Base-by-base conservation (phyloP, 2,329 filamentous ascomycete genomes). In the Stachybotrys chartarum region DNA sequence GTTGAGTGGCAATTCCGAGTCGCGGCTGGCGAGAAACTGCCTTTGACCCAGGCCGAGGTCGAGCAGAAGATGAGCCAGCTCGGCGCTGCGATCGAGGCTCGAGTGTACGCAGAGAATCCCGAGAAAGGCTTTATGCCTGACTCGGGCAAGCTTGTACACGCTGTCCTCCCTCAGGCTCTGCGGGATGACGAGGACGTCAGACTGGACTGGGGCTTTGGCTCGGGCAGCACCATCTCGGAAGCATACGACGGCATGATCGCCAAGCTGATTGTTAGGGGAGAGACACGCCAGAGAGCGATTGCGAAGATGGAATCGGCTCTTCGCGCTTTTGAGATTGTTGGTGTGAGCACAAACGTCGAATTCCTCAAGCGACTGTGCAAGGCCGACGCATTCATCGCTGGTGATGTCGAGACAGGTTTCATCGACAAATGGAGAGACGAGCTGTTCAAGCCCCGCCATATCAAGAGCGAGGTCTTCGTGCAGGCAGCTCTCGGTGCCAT, bases 161-260 rank as follows among this genome's bases (percentile, higher is more conserved):
- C 97, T 11, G 81, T 83, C 39, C 91, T 89, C 1, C 92, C 93
- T 0, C 72, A 75, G 31, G 74, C 81, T 1, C 80, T 82, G 39
- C 70, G 75, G 51, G 75, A 81, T 6, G 81, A 84, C 44, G 80
- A 87, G 1, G 88, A 91, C 59, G 82, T 97, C 35, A 86, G 94
- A 46, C 91, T 99, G 60, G 94, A 99, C 66, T 91, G 92, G 50
- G 94, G 94, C 1, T 97, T 97, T 69, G 83, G 92, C 31, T 81
- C 91, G 62, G 94, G 94, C 30, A 93, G 96, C 68, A 90, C 91
- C 59, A 90, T 99, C 3, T 95, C 92, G 0, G 90, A 93, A 56
- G 90, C 94, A 54, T 99, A 99, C 71, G 94, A 99, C 64, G 94
- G 94, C 31, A 99, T 99, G 94, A 96, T 99, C 62, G 90, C 94